Evolutionary conservation across 2,329 filamentous ascomycete species (phyloP).

Genomic region (Microdochium paspali): DNA sequence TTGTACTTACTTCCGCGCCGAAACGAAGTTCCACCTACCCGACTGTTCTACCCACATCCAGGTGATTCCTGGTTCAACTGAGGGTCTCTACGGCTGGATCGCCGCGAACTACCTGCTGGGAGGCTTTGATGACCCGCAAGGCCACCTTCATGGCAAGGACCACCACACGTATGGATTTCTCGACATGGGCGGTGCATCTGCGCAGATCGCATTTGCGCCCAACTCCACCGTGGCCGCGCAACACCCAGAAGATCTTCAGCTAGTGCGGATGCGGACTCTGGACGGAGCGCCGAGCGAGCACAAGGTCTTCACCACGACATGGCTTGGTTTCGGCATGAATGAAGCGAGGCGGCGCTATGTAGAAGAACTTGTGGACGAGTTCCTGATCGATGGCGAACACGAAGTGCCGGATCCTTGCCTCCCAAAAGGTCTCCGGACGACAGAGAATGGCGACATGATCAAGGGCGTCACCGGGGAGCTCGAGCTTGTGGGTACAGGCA

Average conservation of each 20-base stretch:
- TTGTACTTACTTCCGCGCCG: constrained; percentile 69
- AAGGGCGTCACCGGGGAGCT: constrained; percentile 28
- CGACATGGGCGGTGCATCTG: constrained; percentile 96
- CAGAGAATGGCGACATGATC: constrained; percentile 55
- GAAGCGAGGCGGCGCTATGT: constrained; percentile 82
- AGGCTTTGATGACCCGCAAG: constrained; percentile 69
- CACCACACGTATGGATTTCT: constrained; percentile 96
- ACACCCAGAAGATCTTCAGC: constrained; percentile 80
- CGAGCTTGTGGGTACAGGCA: constrained; percentile 70
- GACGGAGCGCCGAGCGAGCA: constrained; percentile 73
- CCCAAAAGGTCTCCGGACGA: constrained; percentile 66
- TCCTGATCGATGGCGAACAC: constrained; percentile 41
- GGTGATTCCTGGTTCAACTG: constrained; percentile 90
- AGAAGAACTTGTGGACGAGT: constrained; percentile 61
- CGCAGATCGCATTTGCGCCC: constrained; percentile 95
- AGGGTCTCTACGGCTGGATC: constrained; percentile 95
- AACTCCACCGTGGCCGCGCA: constrained; percentile 84
- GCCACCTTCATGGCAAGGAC: constrained; percentile 72
- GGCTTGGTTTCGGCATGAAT: constrained; percentile 96
- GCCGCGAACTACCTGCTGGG: constrained; percentile 92
- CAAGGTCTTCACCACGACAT: constrained; percentile 88
- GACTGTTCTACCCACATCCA: constrained; percentile 86
- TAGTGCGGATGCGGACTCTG: constrained; percentile 75
- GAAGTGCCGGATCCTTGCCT: constrained; percentile 89
- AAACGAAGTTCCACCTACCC: constrained; percentile 76